A percentile compares a stretch with the other conserved stretches of the same genome.
Evolutionary conservation across 108 stramenopile genomes (phyloP).

Genomic region (Thalassiosira profunda): DNA sequence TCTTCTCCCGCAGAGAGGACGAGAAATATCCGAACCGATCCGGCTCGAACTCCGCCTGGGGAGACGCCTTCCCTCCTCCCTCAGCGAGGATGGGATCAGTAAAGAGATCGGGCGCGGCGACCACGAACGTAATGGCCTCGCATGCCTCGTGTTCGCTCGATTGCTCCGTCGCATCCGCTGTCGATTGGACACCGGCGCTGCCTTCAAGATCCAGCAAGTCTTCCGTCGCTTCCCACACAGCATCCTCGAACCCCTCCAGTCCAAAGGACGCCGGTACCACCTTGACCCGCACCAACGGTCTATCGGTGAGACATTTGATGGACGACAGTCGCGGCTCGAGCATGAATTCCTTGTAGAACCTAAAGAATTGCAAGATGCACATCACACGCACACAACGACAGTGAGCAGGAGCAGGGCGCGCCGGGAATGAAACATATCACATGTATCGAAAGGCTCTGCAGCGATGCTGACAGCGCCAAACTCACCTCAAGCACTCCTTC

Average conservation of each 20-base stretch:
- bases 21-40: slow-evolving; percentile 31
- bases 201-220: too few species aligned
- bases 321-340: slow-evolving; percentile 9
- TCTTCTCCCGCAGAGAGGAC: slow-evolving; percentile 12
- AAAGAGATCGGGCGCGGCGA: slow-evolving; percentile 40
- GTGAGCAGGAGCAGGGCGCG: too few species aligned
- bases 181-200: too few species aligned
- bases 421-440: too few species aligned
- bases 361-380: background rate
- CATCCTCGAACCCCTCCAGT: slow-evolving; percentile 46
- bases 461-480: too few species aligned
- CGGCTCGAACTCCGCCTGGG: slow-evolving; percentile 40
- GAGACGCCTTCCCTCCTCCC: slow-evolving; percentile 6
- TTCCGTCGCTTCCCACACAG: slow-evolving; percentile 38
- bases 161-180: background rate
- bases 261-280: slow-evolving; percentile 50
- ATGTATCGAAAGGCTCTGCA: too few species aligned
- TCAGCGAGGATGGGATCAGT: slow-evolving; percentile 32
- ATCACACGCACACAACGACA: background rate
- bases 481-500: slow-evolving; percentile 31
- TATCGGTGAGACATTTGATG: background rate
- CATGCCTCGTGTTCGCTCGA: background rate
- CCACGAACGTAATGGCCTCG: slow-evolving; percentile 28
- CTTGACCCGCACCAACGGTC: slow-evolving; percentile 25
- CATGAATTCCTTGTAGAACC: slow-evolving; percentile 30